These are phyloP conservation scores for Tuber umbilicatum DNA, from an alignment of 495 filamentous ascomycete genomes.

Conservation along the genomic window DNA sequence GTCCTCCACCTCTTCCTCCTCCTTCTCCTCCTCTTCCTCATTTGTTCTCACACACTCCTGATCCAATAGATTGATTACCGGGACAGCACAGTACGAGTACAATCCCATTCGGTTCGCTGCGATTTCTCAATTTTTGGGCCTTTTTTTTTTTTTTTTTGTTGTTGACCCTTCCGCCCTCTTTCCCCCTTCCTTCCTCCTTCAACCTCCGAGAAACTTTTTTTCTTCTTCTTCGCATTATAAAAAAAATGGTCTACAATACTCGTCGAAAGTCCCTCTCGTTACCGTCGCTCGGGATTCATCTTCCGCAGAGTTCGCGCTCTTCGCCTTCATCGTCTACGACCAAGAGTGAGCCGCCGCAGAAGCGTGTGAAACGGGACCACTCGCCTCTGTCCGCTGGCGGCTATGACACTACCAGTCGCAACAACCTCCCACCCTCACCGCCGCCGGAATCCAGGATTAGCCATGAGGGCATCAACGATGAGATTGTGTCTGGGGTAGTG, in stretches of 20 bases:
- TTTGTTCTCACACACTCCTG: slow-evolving; percentile 16
- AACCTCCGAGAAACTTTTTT: slow-evolving; percentile 19
- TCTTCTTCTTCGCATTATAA: slow-evolving; percentile 15
- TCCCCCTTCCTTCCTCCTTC: slow-evolving; percentile 7
- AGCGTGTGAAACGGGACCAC: slow-evolving; percentile 70
- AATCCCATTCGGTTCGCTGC: slow-evolving; percentile 1
- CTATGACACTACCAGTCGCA: slow-evolving; percentile 51
- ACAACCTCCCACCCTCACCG: slow-evolving; percentile 85
- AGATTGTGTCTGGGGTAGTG: slow-evolving; percentile 88
- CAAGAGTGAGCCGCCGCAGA: slow-evolving; percentile 58
- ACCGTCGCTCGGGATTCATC: slow-evolving; percentile 83
- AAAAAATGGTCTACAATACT: slow-evolving; percentile 88
- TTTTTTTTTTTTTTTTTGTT: slow-evolving; percentile 4
- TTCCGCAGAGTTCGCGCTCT: slow-evolving; percentile 59
- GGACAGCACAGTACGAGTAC: neutral
- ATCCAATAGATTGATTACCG: slow-evolving; percentile 21
- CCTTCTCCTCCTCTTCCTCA: slow-evolving; percentile 5
- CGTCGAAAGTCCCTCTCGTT: slow-evolving; percentile 94
- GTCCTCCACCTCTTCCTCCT: slow-evolving; percentile 18
- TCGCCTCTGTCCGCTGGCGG: slow-evolving; percentile 50
- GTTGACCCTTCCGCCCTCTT: neutral
- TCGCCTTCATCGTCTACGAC: slow-evolving; percentile 50
- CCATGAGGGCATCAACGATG: slow-evolving; percentile 83
- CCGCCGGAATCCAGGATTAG: slow-evolving; percentile 64
- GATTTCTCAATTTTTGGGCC: neutral